Conservation (phyloP, 768 basidiomycete species). For the Russula sp. region DNA sequence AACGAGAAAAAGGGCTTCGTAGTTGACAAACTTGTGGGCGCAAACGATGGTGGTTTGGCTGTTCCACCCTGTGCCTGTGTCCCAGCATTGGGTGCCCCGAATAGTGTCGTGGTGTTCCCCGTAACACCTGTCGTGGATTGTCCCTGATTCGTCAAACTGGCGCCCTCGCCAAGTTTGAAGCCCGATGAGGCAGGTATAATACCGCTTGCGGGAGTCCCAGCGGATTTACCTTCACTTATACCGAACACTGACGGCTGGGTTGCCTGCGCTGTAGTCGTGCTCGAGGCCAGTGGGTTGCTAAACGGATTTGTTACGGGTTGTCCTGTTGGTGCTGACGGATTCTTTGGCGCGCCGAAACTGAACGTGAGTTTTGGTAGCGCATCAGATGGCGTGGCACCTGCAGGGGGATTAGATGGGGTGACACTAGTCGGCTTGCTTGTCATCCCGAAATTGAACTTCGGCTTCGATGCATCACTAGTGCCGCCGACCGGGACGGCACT, state of each 20-base stretch:
- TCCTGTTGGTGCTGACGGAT: neutral
- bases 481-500: conserved; percentile 18
- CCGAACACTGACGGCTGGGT: conserved; percentile 17
- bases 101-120: neutral
- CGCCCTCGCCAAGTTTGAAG: conserved; percentile 4
- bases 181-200: neutral
- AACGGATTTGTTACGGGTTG: conserved; percentile 21
- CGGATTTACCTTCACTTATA: conserved; percentile 4
- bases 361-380: conserved; percentile 8
- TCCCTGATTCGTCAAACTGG: conserved; percentile 7
- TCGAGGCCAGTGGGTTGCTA: conserved; percentile 15
- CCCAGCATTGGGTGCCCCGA: conserved; percentile 8
- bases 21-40: neutral
- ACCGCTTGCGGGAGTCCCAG: neutral
- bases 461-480: conserved; percentile 17
- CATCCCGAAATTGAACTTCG: conserved; percentile 31
- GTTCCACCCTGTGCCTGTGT: conserved; percentile 4
- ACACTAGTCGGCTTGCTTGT: conserved; percentile 22
- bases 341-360: conserved; percentile 10
- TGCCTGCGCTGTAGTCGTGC: neutral
- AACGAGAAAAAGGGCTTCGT: conserved; percentile 18
- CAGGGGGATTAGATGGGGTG: conserved; percentile 18
- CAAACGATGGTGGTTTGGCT: conserved; percentile 7
- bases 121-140: neutral
- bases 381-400: conserved; percentile 13